Conservation (phyloP, 176 grass and related monocot genomes). For the Olyra latifolia region DNA sequence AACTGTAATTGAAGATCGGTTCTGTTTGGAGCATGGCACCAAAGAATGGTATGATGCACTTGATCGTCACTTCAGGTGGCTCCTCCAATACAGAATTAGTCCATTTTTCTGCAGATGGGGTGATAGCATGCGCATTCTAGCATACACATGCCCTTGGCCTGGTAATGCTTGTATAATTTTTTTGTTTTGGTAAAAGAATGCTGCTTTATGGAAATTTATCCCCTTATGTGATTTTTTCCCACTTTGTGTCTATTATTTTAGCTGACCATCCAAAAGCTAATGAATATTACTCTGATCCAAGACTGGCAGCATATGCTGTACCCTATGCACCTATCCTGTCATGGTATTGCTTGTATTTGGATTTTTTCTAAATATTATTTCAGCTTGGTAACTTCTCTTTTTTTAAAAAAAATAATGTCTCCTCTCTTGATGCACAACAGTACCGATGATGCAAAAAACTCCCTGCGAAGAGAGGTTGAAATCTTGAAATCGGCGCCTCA, state of each 20-base stretch:
- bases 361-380: conserved; percentile 24
- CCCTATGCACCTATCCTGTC: conserved; percentile 89
- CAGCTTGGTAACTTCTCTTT: conserved; percentile 22
- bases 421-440: conserved; percentile 41
- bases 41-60: conserved; percentile 88
- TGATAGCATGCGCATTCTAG: conserved; percentile 90
- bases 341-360: conserved; percentile 55
- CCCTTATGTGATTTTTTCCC: conserved; percentile 12
- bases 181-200: conserved; percentile 20
- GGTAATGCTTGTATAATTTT: conserved; percentile 44
- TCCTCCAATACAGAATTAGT: conserved; percentile 92
- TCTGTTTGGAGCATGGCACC: conserved; percentile 86
- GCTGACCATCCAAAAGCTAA: conserved; percentile 93
- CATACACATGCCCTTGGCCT: conserved; percentile 98
- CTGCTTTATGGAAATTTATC: conserved; percentile 24
- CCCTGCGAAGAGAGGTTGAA: conserved; percentile 77
- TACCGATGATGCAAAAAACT: conserved; percentile 78
- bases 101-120: conserved; percentile 99
- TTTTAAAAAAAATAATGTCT: conserved; percentile 27
- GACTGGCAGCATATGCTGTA: conserved; percentile 96
- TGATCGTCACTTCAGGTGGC: conserved; percentile 91
- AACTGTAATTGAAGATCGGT: conserved; percentile 98
- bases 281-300: conserved; percentile 95
- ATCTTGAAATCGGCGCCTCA: conserved; percentile 80
- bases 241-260: conserved; percentile 47